phyloP scores from a whole-genome alignment of 2,329 filamentous ascomycete genomes.

The Microcyclospora tardicrescens region DNA sequence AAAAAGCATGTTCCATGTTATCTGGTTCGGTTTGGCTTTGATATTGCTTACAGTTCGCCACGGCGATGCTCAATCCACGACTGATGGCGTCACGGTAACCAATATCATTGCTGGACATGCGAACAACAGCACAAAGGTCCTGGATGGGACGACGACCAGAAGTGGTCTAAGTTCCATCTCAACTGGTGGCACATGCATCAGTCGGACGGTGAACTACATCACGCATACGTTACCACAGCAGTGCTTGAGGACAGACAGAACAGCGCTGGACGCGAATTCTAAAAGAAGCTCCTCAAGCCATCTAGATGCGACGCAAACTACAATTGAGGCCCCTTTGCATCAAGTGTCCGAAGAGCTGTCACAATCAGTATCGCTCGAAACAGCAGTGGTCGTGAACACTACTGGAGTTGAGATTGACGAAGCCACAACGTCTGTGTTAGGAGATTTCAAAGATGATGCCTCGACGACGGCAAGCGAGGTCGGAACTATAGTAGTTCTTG shows the following conservation, averaged over 20 bases:
- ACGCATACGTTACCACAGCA: conserved; percentile 65
- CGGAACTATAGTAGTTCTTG: conserved; percentile 6
- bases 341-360: no score
- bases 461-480: neutral
- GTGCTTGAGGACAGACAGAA: conserved; percentile 53
- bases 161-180: no score
- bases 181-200: conserved; percentile 29
- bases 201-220: conserved; percentile 65
- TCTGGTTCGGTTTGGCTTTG: no score
- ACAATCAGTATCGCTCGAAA: neutral
- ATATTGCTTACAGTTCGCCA: no score
- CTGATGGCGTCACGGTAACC: no score
- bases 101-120: no score
- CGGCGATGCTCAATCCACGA: no score
- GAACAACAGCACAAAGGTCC: no score
- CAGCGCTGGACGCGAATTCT: conserved; percentile 17
- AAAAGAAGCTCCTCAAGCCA: neutral
- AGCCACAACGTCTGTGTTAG: neutral
- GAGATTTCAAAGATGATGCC: neutral
- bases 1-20: no score
- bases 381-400: neutral
- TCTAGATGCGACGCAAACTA: no score
- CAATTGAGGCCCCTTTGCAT: no score
- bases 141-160: no score
- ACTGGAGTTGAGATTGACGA: neutral